These are phyloP conservation scores for Tricholomella constricta DNA, from an alignment of 768 basidiomycete species.

Conservation along the genomic window DNA sequence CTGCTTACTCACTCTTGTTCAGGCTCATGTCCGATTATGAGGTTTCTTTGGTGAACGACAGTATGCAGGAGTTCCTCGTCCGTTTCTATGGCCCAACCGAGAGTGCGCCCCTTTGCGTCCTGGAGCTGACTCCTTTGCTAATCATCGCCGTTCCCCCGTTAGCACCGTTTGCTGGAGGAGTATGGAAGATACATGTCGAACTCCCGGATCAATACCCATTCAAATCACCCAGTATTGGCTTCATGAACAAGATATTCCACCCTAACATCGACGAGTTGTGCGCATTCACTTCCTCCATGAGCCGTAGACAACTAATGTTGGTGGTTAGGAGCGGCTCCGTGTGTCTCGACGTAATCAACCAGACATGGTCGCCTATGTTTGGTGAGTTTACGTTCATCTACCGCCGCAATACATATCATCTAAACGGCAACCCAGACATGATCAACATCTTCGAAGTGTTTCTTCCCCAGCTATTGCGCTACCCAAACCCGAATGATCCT, in stretches of 20 bases:
- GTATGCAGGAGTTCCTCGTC: conserved; percentile 98
- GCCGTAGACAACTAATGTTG: conserved; percentile 8
- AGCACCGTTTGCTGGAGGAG: conserved; percentile 98
- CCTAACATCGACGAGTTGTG: conserved; percentile 99
- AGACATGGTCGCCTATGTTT: conserved; percentile 99
- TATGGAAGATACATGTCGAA: conserved; percentile 99
- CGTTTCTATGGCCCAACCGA: conserved; percentile 92
- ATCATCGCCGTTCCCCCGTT: conserved; percentile 8
- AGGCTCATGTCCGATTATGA: conserved; percentile 99
- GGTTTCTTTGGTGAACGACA: conserved; percentile 96
- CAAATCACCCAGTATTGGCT: conserved; percentile 98
- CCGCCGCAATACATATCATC: not conserved
- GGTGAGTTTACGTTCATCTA: conserved; percentile 55
- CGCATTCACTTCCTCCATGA: conserved; percentile 34
- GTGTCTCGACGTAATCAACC: conserved; percentile 98
- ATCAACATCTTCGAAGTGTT: conserved; percentile 99
- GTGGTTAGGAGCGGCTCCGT: conserved; percentile 87
- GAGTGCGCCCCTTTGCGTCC: conserved; percentile 57
- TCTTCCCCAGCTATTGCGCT: conserved; percentile 93
- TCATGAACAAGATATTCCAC: conserved; percentile 99
- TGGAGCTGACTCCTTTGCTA: not conserved
- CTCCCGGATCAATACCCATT: conserved; percentile 98
- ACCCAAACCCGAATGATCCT: conserved; percentile 98
- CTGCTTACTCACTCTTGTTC: conserved; percentile 15
- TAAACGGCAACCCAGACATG: conserved; percentile 67